phyloP scores from a whole-genome alignment of 306 rosid genomes.

The Rubus idaeus region DNA sequence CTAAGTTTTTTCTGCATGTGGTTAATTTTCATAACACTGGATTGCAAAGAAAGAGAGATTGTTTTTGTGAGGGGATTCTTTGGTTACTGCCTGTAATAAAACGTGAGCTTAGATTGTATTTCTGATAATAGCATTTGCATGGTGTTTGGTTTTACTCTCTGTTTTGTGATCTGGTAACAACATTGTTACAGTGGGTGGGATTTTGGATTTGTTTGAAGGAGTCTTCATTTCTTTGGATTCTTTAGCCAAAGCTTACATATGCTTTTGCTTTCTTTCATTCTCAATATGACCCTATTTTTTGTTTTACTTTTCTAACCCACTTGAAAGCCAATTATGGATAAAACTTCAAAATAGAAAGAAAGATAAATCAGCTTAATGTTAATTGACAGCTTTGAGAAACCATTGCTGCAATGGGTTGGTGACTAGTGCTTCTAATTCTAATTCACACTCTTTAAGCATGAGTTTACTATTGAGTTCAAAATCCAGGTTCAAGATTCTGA shows the following conservation, averaged over 20 bases:
- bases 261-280: neutral
- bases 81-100: conserved; percentile 31
- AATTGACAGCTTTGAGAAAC: neutral
- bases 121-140: neutral
- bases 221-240: conserved; percentile 1
- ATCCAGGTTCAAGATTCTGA: neutral
- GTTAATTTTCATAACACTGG: conserved; percentile 22
- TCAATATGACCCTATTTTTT: neutral
- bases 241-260: conserved; percentile 5
- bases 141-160: neutral
- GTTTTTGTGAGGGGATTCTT: conserved; percentile 21
- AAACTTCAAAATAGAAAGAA: no score
- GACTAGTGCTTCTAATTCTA: neutral
- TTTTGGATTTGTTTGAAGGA: neutral
- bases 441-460: conserved; percentile 12
- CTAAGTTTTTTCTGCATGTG: conserved; percentile 5
- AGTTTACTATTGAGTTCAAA: neutral
- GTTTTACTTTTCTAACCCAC: no score
- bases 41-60: conserved; percentile 14
- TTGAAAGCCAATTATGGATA: no score
- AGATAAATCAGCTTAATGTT: neutral
- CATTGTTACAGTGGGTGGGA: neutral
- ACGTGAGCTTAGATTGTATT: conserved; percentile 15
- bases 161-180: neutral
- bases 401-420: conserved; percentile 12